Evolutionary conservation across 768 basidiomycete species (phyloP), one percentile per base, ranked within the genome.

Genomic region (Terana coerulea): DNA sequence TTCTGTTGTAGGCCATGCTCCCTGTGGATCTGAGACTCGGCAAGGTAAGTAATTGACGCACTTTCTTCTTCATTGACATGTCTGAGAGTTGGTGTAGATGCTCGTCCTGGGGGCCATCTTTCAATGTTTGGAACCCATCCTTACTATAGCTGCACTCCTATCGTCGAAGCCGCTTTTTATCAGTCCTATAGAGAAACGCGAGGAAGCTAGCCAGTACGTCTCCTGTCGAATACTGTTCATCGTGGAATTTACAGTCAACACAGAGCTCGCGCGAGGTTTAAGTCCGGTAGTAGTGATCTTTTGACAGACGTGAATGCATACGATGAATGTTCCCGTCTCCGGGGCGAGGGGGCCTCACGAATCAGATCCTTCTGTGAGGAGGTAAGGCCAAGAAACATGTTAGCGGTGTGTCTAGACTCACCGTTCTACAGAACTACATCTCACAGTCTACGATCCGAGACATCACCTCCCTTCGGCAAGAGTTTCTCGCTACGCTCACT

Each of bases 111-210:
- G 81, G 0, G 79, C 84, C 5, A 78, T 95, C 40, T 94, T 98
- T 71, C 79, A 79, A 57, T 95, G 92, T 58, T 69, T 95, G 8
- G 84, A 81, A 48, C 90, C 91, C 2, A 75, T 91, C 11, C 73
- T 95, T 26, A 92, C 90, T 1, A 79, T 95, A 29, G 87, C 84
- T 0, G 91, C 93, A 15, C 75, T 81, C 53, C 69, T 98, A 30
- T 95, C 93, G 2, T 88, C 87, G 3, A 98, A 95, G 61, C 86
- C 94, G 0, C 67, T 98, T 42, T 98, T 97, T 68, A 58, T 82
- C 11, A 89, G 69, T 54, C 91, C 93, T 0, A 75, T 88, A 66
- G 92, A 95, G 25, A 86, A 86, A 64, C 77, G 91, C 4, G 88
- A 95, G 14, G 90, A 91, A 59, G 85, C 88, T 1, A 77, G 75